Evolutionary conservation across 345 rosid genomes (phyloP).

Genomic region (Boechera stricta): DNA sequence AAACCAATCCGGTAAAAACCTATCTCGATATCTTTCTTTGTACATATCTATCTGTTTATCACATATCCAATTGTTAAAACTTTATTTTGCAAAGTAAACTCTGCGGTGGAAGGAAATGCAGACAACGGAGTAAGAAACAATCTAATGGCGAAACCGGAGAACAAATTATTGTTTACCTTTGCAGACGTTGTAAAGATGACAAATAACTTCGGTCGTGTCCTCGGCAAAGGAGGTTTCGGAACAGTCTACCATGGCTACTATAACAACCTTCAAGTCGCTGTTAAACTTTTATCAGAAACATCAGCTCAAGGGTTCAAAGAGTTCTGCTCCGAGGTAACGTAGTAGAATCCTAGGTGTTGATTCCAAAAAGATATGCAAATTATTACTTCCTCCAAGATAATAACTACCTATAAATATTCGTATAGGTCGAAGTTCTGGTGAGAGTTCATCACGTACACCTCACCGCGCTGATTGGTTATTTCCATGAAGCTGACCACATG

Average conservation of each 20-base stretch:
- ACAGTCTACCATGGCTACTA: conserved; percentile 59
- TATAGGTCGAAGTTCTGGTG: conserved; percentile 52
- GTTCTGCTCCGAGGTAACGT: conserved; percentile 61
- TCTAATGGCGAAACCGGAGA: conserved; percentile 3
- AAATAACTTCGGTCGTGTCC: conserved; percentile 48
- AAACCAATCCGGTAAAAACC: conserved; percentile 25
- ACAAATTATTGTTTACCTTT: conserved; percentile 38
- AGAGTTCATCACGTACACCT: conserved; percentile 44
- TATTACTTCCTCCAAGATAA: neutral
- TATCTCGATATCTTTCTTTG: neutral
- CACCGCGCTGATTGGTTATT: conserved; percentile 51
- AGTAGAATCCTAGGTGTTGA: neutral
- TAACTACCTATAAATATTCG: neutral
- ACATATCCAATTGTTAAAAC: neutral
- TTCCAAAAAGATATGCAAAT: neutral
- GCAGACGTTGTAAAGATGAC: conserved; percentile 52
- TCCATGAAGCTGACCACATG: conserved; percentile 28
- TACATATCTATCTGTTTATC: neutral
- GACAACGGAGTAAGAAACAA: neutral
- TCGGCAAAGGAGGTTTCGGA: conserved; percentile 72
- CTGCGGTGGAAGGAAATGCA: conserved; percentile 32
- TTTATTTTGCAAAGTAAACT: conserved; percentile 20
- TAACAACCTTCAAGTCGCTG: conserved; percentile 51
- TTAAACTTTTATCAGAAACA: conserved; percentile 56
- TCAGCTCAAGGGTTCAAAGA: conserved; percentile 56